phyloP scores from a whole-genome alignment of 2,329 filamentous ascomycete species.

The Hirsutella thompsonii region DNA sequence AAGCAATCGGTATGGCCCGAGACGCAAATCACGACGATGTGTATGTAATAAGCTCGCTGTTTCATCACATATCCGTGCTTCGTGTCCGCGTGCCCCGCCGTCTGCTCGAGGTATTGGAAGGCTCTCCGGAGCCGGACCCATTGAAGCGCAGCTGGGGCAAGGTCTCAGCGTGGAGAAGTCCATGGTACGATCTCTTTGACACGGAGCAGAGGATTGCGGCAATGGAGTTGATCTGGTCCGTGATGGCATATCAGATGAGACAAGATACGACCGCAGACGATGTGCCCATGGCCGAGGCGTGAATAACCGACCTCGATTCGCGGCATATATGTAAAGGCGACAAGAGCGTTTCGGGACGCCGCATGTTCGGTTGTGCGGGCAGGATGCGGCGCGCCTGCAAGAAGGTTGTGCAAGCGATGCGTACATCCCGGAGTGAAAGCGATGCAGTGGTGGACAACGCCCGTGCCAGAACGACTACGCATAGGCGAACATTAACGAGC shows the following conservation, averaged over 20 bases:
- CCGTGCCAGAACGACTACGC: not conserved
- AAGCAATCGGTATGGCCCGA: slow-evolving; percentile 37
- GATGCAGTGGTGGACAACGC: not conserved
- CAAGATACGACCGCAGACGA: slow-evolving; percentile 10
- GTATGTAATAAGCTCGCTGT: slow-evolving; percentile 46
- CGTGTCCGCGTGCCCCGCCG: slow-evolving; percentile 43
- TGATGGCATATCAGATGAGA: slow-evolving; percentile 50
- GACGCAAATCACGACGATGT: slow-evolving; percentile 44
- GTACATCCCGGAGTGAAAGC: not conserved
- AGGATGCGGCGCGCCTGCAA: not conserved
- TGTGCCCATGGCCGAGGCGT: slow-evolving; percentile 1
- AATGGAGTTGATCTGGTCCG: slow-evolving; percentile 43
- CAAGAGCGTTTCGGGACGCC: not conserved
- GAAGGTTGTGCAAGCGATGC: not conserved
- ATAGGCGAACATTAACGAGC: not conserved
- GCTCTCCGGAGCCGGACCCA: slow-evolving; percentile 22
- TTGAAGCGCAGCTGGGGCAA: slow-evolving; percentile 32
- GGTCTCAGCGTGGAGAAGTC: slow-evolving; percentile 42
- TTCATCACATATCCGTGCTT: slow-evolving; percentile 48
- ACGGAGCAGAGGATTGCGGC: slow-evolving; percentile 40
- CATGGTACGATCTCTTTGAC: slow-evolving; percentile 49
- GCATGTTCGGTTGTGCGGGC: not conserved
- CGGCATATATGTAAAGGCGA: not conserved
- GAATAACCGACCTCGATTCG: slow-evolving; percentile 3
- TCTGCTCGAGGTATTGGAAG: slow-evolving; percentile 39